A percentile compares a stretch with the other conserved stretches of the same genome.
These are phyloP conservation scores for Posidonia australis DNA, from an alignment of 106 monocot species.

Conservation along the genomic window DNA sequence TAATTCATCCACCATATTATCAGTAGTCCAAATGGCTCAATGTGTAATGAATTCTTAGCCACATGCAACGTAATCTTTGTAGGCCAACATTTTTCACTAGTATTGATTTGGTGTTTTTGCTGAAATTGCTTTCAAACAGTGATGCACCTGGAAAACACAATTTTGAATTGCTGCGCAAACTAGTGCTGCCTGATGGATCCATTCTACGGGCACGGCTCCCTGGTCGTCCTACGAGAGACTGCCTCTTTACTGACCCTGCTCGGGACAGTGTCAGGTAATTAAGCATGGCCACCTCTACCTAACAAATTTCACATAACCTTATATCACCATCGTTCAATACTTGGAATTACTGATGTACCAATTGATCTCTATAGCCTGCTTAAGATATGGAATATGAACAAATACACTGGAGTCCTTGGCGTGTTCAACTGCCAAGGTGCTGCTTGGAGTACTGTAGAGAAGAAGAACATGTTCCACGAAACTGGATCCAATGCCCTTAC, in stretches of 20 bases:
- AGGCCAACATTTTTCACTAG: neutral
- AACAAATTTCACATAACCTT: neutral
- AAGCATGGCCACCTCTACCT: neutral
- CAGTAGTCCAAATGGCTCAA: neutral
- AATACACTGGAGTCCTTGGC: constrained; percentile 77
- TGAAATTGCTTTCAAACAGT: constrained; percentile 22
- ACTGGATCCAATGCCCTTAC: constrained; percentile 29
- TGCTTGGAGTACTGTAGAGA: constrained; percentile 68
- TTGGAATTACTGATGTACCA: too few relatives aligned
- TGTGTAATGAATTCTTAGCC: too few relatives aligned
- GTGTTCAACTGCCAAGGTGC: constrained; percentile 97
- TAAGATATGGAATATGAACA: constrained; percentile 99
- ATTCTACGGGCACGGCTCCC: constrained; percentile 74
- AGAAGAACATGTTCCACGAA: constrained; percentile 71
- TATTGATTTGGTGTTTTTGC: too few relatives aligned
- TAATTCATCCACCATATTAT: constrained; percentile 1
- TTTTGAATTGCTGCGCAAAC: constrained; percentile 71
- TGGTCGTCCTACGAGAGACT: constrained; percentile 76
- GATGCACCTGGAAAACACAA: constrained; percentile 91
- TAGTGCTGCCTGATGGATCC: constrained; percentile 91
- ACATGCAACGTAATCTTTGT: too few relatives aligned
- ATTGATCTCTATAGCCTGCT: constrained; percentile 39
- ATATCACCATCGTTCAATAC: too few relatives aligned
- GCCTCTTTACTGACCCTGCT: constrained; percentile 87
- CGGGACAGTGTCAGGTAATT: constrained; percentile 67